Evolutionary conservation across 176 grass and related monocot species (phyloP).

Genomic region (Triticum timopheevii): DNA sequence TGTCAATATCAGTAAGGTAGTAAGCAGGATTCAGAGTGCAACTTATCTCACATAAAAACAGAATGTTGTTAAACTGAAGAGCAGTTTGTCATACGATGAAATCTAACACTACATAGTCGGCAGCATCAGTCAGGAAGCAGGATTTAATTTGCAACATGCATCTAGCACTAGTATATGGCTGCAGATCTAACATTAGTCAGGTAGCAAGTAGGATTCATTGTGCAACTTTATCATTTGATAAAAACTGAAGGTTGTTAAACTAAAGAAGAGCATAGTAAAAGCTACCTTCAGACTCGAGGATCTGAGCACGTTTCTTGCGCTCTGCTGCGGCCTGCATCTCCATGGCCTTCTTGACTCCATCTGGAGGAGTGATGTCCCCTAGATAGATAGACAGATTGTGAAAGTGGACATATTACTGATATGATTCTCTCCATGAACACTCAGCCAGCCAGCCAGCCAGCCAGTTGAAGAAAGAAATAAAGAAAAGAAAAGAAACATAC

Average conservation of each 20-base stretch:
- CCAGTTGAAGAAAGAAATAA: neutral
- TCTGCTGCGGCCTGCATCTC: slow-evolving; percentile 99
- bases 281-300: slow-evolving; percentile 91
- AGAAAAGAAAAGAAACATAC: slow-evolving; percentile 35
- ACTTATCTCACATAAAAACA: too few species aligned
- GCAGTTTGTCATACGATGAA: too few species aligned
- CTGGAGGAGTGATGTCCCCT: slow-evolving; percentile 96
- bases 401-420: too few species aligned
- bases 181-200: too few species aligned
- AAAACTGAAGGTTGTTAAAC: neutral
- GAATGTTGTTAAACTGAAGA: too few species aligned
- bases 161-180: too few species aligned
- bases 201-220: neutral
- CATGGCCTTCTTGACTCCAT: slow-evolving; percentile 90
- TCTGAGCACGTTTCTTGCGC: slow-evolving; percentile 88
- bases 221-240: too few species aligned
- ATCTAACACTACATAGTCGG: neutral
- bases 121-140: neutral
- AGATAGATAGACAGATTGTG: neutral
- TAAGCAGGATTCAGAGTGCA: too few species aligned
- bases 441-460: too few species aligned
- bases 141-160: neutral
- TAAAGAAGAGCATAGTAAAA: neutral
- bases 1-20: neutral
- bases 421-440: too few species aligned